Evolutionary conservation across 2,329 filamentous ascomycete genomes (phyloP), one percentile per base, ranked within the genome.

Genomic region (Aureobasidium lini): DNA sequence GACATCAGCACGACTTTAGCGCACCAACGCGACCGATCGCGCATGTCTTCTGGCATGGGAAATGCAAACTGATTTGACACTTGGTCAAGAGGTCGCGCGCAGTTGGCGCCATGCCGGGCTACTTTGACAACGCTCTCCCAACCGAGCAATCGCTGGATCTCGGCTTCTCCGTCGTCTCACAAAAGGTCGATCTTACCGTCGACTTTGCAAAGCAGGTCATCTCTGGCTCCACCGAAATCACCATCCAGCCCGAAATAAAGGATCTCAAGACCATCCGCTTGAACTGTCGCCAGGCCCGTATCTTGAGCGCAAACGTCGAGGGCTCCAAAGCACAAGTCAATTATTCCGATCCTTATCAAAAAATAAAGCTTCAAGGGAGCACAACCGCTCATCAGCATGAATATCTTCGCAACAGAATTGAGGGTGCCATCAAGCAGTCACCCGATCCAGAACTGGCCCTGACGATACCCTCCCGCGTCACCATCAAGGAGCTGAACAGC

Each of bases 161-260:
- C 53, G 76, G 76, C 39, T 85, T 81, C 68, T 77, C 78, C 49
- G 77, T 97, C 60, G 81, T 90, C 58, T 87, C 91, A 74, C 93
- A 97, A 75, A 89, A 89, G 71, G 86, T 99, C 52, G 87, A 91
- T 67, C 79, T 99, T 62, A 92, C 97, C 67, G 80, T 99, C 70
- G 89, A 95, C 75, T 95, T 99, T 71, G 81, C 83, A 64, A 83
- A 83, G 57, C 87, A 86, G 73, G 82, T 80, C 68, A 76, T 97
- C 68, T 85, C 83, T 62, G 94, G 94, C 53, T 87, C 83, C 63
- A 90, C 89, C 8, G 87, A 92, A 65, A 88, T 99, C 66, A 88
- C 86, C 32, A 84, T 97, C 57, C 86, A 88, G 65, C 85, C 85
- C 18, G 77, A 81, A 60, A 75, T 77, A 61, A 77, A 77, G 62